Conservation (phyloP, 306 rosid species). For the Sesbania bispinosa region DNA sequence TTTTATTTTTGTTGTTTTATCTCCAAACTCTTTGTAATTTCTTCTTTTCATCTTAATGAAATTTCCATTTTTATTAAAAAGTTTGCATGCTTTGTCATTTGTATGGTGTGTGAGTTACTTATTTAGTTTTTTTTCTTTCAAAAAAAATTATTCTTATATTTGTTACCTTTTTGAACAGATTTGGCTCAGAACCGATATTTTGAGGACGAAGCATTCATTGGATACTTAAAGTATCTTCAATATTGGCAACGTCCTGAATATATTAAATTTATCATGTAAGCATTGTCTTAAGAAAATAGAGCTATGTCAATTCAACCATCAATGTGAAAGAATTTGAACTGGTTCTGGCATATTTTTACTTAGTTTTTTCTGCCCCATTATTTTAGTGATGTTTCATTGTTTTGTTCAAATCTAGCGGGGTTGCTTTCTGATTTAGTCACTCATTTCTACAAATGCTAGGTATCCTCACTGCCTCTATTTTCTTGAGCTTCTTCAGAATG, state of each 20-base stretch:
- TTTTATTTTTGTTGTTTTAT: background rate
- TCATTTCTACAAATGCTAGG: constrained; percentile 43
- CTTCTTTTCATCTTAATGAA: background rate
- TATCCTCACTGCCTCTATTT: constrained; percentile 93
- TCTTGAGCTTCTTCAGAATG: constrained; percentile 92
- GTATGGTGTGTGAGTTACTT: background rate
- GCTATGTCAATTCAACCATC: background rate
- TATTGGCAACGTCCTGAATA: constrained; percentile 98
- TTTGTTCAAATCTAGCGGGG: background rate
- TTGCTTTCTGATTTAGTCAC: background rate
- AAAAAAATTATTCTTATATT: constrained; percentile 12
- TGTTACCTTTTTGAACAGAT: constrained; percentile 45
- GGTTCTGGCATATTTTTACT: constrained; percentile 9
- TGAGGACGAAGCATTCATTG: constrained; percentile 96
- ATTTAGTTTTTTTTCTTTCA: background rate
- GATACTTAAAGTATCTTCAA: constrained; percentile 90
- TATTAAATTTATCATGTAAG: constrained; percentile 81
- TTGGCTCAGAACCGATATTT: constrained; percentile 94
- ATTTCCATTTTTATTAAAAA: background rate
- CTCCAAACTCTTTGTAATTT: background rate
- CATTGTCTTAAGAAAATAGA: too few species aligned
- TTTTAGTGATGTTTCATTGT: background rate
- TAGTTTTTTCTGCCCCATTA: background rate
- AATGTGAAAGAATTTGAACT: background rate
- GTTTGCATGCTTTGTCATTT: background rate